A percentile compares a stretch with the other conserved stretches of the same genome.
Evolutionary conservation across 2,329 filamentous ascomycete genomes (phyloP).

Genomic region (Fusarium ambrosium): DNA sequence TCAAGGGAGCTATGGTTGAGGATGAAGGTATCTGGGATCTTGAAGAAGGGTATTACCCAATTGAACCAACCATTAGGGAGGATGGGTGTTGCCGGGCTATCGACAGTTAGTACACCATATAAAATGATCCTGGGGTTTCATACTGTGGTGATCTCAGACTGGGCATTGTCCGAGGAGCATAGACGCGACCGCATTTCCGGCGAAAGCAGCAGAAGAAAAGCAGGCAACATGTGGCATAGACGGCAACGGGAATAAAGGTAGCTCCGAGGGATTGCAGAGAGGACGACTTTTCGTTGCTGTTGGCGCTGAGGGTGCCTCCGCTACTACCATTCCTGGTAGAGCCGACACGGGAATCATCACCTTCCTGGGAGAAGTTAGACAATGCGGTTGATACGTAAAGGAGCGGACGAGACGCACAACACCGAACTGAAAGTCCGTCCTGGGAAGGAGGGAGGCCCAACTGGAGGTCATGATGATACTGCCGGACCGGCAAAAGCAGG

Average conservation of each 20-base stretch:
- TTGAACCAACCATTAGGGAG: slow-evolving; percentile 73
- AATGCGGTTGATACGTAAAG: neutral
- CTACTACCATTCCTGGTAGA: slow-evolving; percentile 52
- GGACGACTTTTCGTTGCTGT: slow-evolving; percentile 50
- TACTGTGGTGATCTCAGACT: slow-evolving; percentile 61
- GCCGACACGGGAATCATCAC: slow-evolving; percentile 53
- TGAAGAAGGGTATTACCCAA: slow-evolving; percentile 77
- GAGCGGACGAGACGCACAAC: slow-evolving; percentile 26
- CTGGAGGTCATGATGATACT: slow-evolving; percentile 25
- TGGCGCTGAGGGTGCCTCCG: slow-evolving; percentile 53
- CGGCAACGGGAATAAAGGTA: slow-evolving; percentile 67
- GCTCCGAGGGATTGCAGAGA: slow-evolving; percentile 57
- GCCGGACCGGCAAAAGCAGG: neutral
- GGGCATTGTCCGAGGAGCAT: slow-evolving; percentile 66
- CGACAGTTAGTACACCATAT: slow-evolving; percentile 6
- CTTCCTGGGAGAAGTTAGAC: slow-evolving; percentile 18
- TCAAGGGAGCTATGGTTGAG: slow-evolving; percentile 94
- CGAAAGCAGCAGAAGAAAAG: slow-evolving; percentile 64
- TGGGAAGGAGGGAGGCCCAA: slow-evolving; percentile 28
- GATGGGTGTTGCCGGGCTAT: slow-evolving; percentile 68
- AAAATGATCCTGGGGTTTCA: slow-evolving; percentile 12
- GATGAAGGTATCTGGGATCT: slow-evolving; percentile 80
- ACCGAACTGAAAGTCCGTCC: slow-evolving; percentile 23
- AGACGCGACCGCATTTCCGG: slow-evolving; percentile 64
- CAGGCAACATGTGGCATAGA: slow-evolving; percentile 65